Evolutionary conservation across 2,329 filamentous ascomycete genomes (phyloP).

Genomic region (Alternaria novae-zelandiae): DNA sequence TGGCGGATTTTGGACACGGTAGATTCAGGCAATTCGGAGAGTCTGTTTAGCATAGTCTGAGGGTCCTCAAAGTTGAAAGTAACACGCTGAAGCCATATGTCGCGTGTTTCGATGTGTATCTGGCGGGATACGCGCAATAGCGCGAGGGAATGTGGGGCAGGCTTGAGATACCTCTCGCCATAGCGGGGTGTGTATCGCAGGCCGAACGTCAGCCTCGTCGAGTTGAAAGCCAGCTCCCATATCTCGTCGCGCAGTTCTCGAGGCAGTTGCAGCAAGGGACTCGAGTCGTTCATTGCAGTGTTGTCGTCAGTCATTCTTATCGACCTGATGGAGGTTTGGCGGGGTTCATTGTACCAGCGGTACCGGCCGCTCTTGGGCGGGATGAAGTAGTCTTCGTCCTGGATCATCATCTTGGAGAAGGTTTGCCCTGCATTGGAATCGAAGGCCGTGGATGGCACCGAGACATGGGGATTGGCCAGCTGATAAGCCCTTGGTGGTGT

Average conservation of each 20-base stretch:
- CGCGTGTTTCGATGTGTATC: constrained; percentile 17
- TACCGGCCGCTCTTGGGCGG: constrained; percentile 8
- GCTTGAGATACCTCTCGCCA: constrained; percentile 17
- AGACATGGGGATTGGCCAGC: constrained; percentile 12
- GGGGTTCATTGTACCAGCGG: constrained; percentile 12
- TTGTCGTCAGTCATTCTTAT: constrained; percentile 5
- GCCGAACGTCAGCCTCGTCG: constrained; percentile 20
- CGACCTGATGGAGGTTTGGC: neutral
- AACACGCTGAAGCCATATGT: constrained; percentile 19
- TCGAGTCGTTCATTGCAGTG: constrained; percentile 5
- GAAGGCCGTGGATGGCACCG: constrained; percentile 4
- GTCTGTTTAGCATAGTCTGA: constrained; percentile 18
- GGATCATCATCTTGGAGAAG: constrained; percentile 16
- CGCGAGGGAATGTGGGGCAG: constrained; percentile 19
- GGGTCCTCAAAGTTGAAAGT: constrained; percentile 20
- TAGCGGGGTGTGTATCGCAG: constrained; percentile 18
- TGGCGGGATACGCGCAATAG: constrained; percentile 18
- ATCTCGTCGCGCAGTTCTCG: constrained; percentile 21
- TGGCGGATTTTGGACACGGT: constrained; percentile 19
- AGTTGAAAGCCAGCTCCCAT: constrained; percentile 18
- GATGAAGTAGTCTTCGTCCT: constrained; percentile 16
- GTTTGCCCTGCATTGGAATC: constrained; percentile 5
- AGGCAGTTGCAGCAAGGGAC: constrained; percentile 14
- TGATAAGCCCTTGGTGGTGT: constrained; percentile 13
- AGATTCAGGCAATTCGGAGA: constrained; percentile 12